phyloP scores from a whole-genome alignment of 2,329 filamentous ascomycete species.

The Alternaria tenuissima region DNA sequence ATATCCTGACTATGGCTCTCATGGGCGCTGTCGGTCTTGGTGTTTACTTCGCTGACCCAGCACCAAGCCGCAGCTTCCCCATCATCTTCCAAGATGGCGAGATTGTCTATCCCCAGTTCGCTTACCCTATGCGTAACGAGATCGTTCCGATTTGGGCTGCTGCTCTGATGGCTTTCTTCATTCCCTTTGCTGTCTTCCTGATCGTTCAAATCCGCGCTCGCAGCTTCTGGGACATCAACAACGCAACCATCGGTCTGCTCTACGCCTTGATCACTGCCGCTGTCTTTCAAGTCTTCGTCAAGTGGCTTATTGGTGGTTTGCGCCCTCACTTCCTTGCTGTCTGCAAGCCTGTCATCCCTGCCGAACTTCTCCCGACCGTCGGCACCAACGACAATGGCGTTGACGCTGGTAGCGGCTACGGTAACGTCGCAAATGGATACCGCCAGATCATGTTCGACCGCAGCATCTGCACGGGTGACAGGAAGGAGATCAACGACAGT shows the following conservation, averaged over 20 bases:
- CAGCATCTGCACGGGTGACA: conserved; percentile 73
- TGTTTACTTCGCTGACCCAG: conserved; percentile 71
- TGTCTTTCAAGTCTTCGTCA: conserved; percentile 80
- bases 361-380: conserved; percentile 37
- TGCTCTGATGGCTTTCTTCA: conserved; percentile 69
- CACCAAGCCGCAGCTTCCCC: conserved; percentile 73
- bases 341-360: conserved; percentile 68
- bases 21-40: conserved; percentile 74
- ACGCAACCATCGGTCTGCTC: conserved; percentile 72
- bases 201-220: conserved; percentile 71
- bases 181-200: conserved; percentile 72
- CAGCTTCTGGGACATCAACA: conserved; percentile 66
- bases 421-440: conserved; percentile 61
- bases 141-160: conserved; percentile 73
- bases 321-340: conserved; percentile 74
- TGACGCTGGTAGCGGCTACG: conserved; percentile 59
- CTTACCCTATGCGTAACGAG: conserved; percentile 70
- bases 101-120: conserved; percentile 73
- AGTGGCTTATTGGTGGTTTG: conserved; percentile 73
- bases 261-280: conserved; percentile 74
- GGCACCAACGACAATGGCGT: conserved; percentile 29
- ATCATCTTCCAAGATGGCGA: conserved; percentile 71
- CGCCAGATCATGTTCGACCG: conserved; percentile 71
- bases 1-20: conserved; percentile 71
- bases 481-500: conserved; percentile 70